A percentile compares a stretch with the other conserved stretches of the same genome.
Conservation (phyloP, 2,329 filamentous ascomycete genomes). For the Sordariomycetes sp. region DNA sequence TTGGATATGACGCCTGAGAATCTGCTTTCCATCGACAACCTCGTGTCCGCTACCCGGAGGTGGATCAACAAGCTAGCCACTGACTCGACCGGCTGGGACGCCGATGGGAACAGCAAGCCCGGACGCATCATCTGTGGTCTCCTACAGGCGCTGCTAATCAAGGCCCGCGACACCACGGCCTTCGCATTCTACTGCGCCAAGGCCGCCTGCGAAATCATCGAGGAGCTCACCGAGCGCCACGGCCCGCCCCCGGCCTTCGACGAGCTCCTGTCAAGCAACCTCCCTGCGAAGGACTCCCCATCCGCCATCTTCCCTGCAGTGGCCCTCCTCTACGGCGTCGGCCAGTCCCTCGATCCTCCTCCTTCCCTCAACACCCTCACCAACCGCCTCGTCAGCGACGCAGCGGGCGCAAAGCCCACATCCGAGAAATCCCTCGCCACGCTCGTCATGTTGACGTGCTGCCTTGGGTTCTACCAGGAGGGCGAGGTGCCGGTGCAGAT, state of each 20-base stretch:
- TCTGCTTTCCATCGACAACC: slow-evolving; percentile 24
- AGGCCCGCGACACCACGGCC: slow-evolving; percentile 25
- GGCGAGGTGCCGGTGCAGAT: slow-evolving; percentile 43
- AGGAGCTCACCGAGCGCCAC: slow-evolving; percentile 29
- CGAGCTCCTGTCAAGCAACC: slow-evolving; percentile 28
- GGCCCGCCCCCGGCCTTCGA: slow-evolving; percentile 31
- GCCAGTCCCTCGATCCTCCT: slow-evolving; percentile 32
- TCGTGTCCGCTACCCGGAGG: slow-evolving; percentile 25
- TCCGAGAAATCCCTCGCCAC: slow-evolving; percentile 30
- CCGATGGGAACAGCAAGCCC: neutral
- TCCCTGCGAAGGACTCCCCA: slow-evolving; percentile 30
- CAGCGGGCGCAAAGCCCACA: slow-evolving; percentile 32
- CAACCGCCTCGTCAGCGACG: slow-evolving; percentile 47
- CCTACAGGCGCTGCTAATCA: slow-evolving; percentile 5
- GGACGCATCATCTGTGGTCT: neutral
- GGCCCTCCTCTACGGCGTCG: slow-evolving; percentile 37
- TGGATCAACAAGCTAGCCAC: slow-evolving; percentile 15
- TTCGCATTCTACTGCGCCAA: slow-evolving; percentile 38
- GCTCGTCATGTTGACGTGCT: slow-evolving; percentile 40
- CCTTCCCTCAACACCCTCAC: slow-evolving; percentile 37
- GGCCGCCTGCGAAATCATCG: slow-evolving; percentile 34
- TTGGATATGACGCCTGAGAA: slow-evolving; percentile 12
- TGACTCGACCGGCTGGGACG: slow-evolving; percentile 9
- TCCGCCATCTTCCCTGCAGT: slow-evolving; percentile 32
- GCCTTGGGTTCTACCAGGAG: slow-evolving; percentile 34